Evolutionary conservation across 148 eudicot species (phyloP), one percentile per base, ranked within the genome.

Genomic region (Cornus kousa): DNA sequence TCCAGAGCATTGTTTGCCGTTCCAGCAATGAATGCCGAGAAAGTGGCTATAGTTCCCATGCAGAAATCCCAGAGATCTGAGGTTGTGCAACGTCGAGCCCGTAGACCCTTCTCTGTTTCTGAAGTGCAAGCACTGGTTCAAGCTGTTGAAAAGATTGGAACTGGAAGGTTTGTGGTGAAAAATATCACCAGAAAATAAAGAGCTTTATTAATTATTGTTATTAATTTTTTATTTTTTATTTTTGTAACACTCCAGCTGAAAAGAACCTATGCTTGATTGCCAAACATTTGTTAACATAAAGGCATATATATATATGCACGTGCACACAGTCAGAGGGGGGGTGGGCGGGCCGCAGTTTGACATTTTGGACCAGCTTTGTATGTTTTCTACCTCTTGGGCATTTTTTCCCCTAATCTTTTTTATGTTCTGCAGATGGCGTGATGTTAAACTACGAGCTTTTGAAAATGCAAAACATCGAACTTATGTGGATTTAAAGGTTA

Each of bases 91-190:
- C 94, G 94, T 75, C 86, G 97, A 35, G 91, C 91, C 57, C 97
- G 97, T 70, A 74, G 97, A 83, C 97, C 97, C 13, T 93, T 93
- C 79, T 87, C 97, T 80, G 94, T 93, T 31, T 60, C 88, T 68
- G 97, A 93, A 83, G 97, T 93, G 78, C 94, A 93, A 83, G 89
- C 94, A 64, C 85, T 93, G 32, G 94, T 93, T 67, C 89, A 91
- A 74, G 97, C 94, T n/a, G 97, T 93, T 74, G 97, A 91, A 88
- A 88, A 93, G 86, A 88, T 93, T 19, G 97, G 97, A 75, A 93
- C 97, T 24, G 97, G 97, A 85, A 93, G 97, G 97, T 93, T 32
- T 50, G 72, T 50, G 20, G 39, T 37, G 17, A 57, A 31, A 57
- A 31, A 32, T 20, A 17, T 17, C 8, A 62, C 66, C 22, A 62